Evolutionary conservation across 106 monocot species (phyloP).

Genomic region (Platanthera guangdongensis): DNA sequence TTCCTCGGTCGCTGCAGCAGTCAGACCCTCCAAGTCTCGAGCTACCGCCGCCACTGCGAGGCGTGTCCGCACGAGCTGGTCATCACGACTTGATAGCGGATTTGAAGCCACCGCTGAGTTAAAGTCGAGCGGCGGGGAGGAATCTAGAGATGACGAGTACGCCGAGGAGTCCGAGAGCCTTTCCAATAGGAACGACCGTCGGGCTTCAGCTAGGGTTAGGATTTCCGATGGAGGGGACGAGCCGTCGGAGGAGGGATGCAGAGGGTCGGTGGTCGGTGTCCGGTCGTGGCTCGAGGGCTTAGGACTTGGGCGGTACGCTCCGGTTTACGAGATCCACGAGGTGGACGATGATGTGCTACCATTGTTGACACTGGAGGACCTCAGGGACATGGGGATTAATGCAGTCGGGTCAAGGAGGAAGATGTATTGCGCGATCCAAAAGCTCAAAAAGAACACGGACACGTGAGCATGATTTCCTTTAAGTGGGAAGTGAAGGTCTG

Average conservation of each 20-base stretch:
- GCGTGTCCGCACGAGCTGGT: constrained; percentile 12
- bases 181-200: constrained; percentile 11
- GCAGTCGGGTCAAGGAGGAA: constrained; percentile 90
- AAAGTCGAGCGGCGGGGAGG: constrained; percentile 2
- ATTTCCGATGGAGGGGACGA: constrained; percentile 18
- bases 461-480: neutral
- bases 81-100: neutral
- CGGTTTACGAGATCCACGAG: constrained; percentile 85
- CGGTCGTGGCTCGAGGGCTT: constrained; percentile 41
- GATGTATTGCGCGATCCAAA: constrained; percentile 79
- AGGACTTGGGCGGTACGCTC: constrained; percentile 60
- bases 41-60: neutral
- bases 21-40: constrained; percentile 7
- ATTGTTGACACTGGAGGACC: constrained; percentile 68
- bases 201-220: constrained; percentile 22
- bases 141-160: constrained; percentile 6
- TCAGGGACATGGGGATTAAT: constrained; percentile 92
- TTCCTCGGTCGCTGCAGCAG: neutral
- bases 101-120: neutral
- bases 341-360: constrained; percentile 88
- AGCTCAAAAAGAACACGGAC: constrained; percentile 38
- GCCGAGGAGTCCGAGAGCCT: constrained; percentile 10
- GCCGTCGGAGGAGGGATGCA: constrained; percentile 15
- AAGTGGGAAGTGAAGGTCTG: neutral
- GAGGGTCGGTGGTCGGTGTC: constrained; percentile 22